A percentile compares a stretch with the other conserved stretches of the same genome.
These are phyloP conservation scores for Schwanniomyces vanrijiae DNA, from an alignment of 805 yeast species.

Conservation along the genomic window DNA sequence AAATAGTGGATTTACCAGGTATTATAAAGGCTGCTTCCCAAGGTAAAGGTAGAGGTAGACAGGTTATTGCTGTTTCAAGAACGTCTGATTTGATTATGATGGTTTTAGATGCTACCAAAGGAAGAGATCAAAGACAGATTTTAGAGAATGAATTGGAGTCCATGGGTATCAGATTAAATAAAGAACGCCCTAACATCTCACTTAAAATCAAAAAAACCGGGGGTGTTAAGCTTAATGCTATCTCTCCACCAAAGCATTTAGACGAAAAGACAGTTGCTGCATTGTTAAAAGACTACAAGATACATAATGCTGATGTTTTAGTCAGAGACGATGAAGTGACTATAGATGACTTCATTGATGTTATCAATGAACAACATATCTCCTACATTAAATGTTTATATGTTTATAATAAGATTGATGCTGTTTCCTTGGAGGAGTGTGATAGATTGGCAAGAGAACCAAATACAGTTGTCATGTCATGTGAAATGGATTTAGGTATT, in stretches of 20 bases:
- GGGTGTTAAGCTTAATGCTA: conserved; percentile 81
- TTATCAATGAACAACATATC: conserved; percentile 82
- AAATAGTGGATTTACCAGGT: conserved; percentile 96
- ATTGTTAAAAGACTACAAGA: conserved; percentile 79
- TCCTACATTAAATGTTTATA: conserved; percentile 89
- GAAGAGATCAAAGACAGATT: conserved; percentile 82
- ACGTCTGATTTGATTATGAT: conserved; percentile 90
- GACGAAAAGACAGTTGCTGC: conserved; percentile 78
- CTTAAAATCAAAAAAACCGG: conserved; percentile 84
- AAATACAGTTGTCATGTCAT: conserved; percentile 90
- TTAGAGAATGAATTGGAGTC: conserved; percentile 88
- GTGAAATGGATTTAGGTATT: conserved; percentile 83
- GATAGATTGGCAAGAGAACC: conserved; percentile 92
- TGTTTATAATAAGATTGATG: conserved; percentile 93
- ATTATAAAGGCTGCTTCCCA: conserved; percentile 95
- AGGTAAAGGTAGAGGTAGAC: conserved; percentile 97
- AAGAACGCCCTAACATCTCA: conserved; percentile 74
- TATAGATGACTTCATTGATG: conserved; percentile 88
- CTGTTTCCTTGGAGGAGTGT: conserved; percentile 91
- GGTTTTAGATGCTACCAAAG: conserved; percentile 95
- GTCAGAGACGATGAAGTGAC: conserved; percentile 87
- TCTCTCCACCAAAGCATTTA: conserved; percentile 77
- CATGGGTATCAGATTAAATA: conserved; percentile 89
- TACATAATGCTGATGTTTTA: conserved; percentile 92
- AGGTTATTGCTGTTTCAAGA: conserved; percentile 93